A percentile compares a stretch with the other conserved stretches of the same genome.
Conservation (phyloP, 31 red algal species). For the Asparagopsis taxiformis region DNA sequence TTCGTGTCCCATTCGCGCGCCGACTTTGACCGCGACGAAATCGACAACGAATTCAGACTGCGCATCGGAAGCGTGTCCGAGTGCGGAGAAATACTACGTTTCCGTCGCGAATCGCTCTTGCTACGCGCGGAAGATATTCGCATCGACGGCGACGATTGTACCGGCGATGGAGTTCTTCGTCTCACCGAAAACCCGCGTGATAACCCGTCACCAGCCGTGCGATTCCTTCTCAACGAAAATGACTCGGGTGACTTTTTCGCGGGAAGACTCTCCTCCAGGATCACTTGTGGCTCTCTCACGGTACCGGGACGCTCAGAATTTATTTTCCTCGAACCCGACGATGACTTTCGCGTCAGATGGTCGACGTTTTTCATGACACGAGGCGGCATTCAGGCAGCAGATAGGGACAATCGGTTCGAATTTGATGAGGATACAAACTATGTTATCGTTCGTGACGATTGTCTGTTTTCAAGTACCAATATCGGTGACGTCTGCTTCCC, state of each 20-base stretch:
- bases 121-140: background rate
- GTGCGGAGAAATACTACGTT: no score
- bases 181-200: background rate
- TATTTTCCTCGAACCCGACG: slow-evolving; percentile 38
- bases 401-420: slow-evolving; percentile 4
- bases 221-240: slow-evolving; percentile 1
- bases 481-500: slow-evolving; percentile 51
- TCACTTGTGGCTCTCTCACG: slow-evolving; percentile 20
- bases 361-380: slow-evolving; percentile 5
- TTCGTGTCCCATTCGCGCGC: no score
- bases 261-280: slow-evolving; percentile 5
- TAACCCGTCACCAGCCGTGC: slow-evolving; percentile 1
- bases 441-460: slow-evolving; percentile 27
- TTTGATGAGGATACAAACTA: slow-evolving; percentile 39
- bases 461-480: slow-evolving; percentile 31
- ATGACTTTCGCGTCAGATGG: slow-evolving; percentile 30
- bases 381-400: background rate
- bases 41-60: no score
- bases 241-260: slow-evolving; percentile 25
- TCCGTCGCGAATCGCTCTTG: slow-evolving; percentile 10
- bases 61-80: no score
- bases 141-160: background rate
- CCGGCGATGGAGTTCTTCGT: slow-evolving; percentile 2
- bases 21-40: no score
- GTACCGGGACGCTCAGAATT: slow-evolving; percentile 9